Base-by-base conservation (phyloP, 2,329 filamentous ascomycete genomes). In the Botrytis aclada region DNA sequence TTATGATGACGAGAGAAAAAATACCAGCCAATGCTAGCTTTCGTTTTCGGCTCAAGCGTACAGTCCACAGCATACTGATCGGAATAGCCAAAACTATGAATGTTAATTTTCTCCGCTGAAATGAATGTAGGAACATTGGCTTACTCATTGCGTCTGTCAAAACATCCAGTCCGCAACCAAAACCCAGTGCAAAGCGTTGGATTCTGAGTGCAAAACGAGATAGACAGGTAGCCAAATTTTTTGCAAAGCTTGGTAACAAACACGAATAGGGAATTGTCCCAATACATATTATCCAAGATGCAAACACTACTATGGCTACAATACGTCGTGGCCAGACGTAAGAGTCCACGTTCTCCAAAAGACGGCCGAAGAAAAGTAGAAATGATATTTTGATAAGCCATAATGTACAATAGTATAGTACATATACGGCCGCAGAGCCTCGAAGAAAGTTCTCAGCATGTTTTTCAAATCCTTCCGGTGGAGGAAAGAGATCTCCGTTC, bases 1-100 rank as follows among this genome's bases (percentile, higher is more conserved):
- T 45, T 25, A 70, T 41, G 22, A 70, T 41, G n/a, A 39, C 51
- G 12, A 70, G 54, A 25, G 66, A 70, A 25, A 70, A 70, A n/a
- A 70, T 32, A 45, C 20, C 39, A n/a, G 37, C 20, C 34, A 65
- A 41, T 6, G 20, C 34, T 22, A 70, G 25, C 20, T 45, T 70
- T 32, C 22, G 25, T 4, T 41, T 60, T n/a, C 34, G 39, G 3
- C 34, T 43, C 4, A 70, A 20, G 10, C 54, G 45, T n/a, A 60
- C 29, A 25, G 58, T 32, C 66, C 66, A 70, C 18, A 70, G 22
- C 22, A 70, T 70, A 22, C 20, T 32, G 22, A 70, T 29, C 1
- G 39, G 66, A 58, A 70, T 60, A 7, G 54, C 39, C 66, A 70
- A 25, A 37, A 70, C 66, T 70, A 22, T 45, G 16, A 14, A 45